Evolutionary conservation across 1,284 basidiomycete genomes (phyloP).

Genomic region (Leccinum griseonigrum): DNA sequence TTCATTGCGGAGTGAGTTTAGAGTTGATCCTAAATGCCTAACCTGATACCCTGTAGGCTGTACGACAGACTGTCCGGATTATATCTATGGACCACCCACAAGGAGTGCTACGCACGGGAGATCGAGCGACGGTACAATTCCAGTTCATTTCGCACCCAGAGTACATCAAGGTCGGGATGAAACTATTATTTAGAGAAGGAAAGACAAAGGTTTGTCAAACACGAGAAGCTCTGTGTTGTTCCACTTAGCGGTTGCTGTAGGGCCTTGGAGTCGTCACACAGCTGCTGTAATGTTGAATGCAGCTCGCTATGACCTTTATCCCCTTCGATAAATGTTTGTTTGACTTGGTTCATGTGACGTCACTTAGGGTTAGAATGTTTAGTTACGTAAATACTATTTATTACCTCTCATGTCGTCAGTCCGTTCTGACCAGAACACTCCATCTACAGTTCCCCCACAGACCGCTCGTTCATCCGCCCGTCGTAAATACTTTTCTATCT

Average conservation of each 20-base stretch:
- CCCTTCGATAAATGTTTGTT: neutral
- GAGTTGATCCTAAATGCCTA: neutral
- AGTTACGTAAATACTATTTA: conserved; percentile 8
- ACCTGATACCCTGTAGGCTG: conserved; percentile 47
- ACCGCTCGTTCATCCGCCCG: conserved; percentile 12
- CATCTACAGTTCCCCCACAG: conserved; percentile 7
- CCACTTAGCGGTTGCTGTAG: conserved; percentile 20
- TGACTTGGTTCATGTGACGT: conserved; percentile 17
- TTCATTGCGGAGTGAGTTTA: conserved; percentile 72
- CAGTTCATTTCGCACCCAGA: conserved; percentile 91
- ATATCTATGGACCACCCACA: conserved; percentile 86
- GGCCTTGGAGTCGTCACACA: conserved; percentile 45
- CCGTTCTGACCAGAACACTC: conserved; percentile 17
- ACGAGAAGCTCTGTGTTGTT: neutral
- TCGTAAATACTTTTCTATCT: conserved; percentile 22
- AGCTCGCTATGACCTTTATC: neutral
- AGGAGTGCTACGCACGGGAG: conserved; percentile 85
- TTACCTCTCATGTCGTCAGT: conserved; percentile 21
- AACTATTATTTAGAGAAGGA: conserved; percentile 88
- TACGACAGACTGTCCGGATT: conserved; percentile 90
- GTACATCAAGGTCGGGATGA: conserved; percentile 89
- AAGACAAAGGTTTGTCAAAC: conserved; percentile 74
- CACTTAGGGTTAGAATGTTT: conserved; percentile 20
- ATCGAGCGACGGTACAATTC: conserved; percentile 86
- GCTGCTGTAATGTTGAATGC: conserved; percentile 28